These are phyloP conservation scores for Yarrowia deformans DNA, from an alignment of 805 yeast species.

Conservation along the genomic window DNA sequence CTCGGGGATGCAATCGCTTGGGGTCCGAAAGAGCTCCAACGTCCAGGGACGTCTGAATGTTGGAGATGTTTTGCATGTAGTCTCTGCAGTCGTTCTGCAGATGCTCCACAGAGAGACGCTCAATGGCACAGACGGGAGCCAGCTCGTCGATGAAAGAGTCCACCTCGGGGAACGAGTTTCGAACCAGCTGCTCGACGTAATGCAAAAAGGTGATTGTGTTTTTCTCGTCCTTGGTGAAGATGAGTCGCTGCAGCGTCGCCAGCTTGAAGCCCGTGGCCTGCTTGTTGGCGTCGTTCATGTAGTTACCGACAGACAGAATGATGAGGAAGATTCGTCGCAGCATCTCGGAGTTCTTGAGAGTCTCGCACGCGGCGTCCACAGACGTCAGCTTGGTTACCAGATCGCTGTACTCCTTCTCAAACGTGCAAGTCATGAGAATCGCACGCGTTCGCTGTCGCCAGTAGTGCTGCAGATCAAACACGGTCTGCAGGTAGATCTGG, in stretches of 20 bases:
- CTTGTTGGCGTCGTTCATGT: constrained; percentile 91
- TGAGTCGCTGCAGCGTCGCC: constrained; percentile 86
- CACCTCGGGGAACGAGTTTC: constrained; percentile 82
- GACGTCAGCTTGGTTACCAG: constrained; percentile 68
- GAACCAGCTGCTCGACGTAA: constrained; percentile 86
- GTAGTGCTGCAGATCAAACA: constrained; percentile 82
- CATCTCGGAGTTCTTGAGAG: constrained; percentile 69
- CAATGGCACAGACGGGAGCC: constrained; percentile 62
- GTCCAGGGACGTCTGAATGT: constrained; percentile 74
- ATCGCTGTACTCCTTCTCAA: constrained; percentile 79
- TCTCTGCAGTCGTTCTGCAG: constrained; percentile 73
- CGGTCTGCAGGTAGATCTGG: constrained; percentile 78
- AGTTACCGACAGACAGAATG: constrained; percentile 91
- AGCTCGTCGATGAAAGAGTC: constrained; percentile 78
- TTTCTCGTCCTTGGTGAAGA: constrained; percentile 86
- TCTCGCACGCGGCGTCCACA: constrained; percentile 75
- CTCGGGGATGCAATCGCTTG: constrained; percentile 80
- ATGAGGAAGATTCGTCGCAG: constrained; percentile 79
- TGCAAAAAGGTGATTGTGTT: constrained; percentile 90
- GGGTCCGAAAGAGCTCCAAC: constrained; percentile 88
- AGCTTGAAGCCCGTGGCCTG: constrained; percentile 93
- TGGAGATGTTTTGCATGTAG: constrained; percentile 65
- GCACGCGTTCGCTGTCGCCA: constrained; percentile 95
- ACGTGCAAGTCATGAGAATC: constrained; percentile 69
- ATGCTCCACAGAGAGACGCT: constrained; percentile 83